Base-by-base conservation (phyloP, 2,329 filamentous ascomycete species). In the Aspergillus texensis region DNA sequence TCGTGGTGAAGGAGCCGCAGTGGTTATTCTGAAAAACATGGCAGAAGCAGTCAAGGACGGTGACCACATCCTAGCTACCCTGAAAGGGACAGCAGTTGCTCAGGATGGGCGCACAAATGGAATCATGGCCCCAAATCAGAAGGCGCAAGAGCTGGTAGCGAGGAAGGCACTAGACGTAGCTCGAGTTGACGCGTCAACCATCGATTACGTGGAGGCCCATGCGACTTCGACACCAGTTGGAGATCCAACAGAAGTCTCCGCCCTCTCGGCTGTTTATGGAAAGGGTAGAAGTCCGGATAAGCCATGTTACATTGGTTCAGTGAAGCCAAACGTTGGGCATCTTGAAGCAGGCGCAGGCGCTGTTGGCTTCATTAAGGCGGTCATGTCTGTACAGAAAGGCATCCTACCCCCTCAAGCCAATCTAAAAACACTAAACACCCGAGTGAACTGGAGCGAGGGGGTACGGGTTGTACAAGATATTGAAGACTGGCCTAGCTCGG, bases 21-120 rank as follows among this genome's bases (percentile, higher is more conserved):
- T 72, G 21, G 58, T 77, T 5, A 62, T 77, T 21, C 68, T 77
- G 16, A 77, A 77, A 50, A 64, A 65, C 2, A 63, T 75, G 6
- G 52, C 62, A 10, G 57, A 72, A 48, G 75, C 75, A 4, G 41
- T 76, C 1, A 32, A 60, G 9, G 72, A 75, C 55, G 60, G 68
- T 10, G 75, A 79, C 52, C 69, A 71, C 16, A 73, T 78, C 53
- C 63, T 70, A 1, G 77, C 70, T 10, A 70, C 76, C 19, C 66
- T 79, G 9, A 70, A 73, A 14, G 74, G 70, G 6, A 70, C 68
- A 10, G 71, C 68, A 1, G 74, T 77, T 0, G 74, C 73, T 19
- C 76, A 78, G 19, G 73, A 75, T 14, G 75, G 74, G 0, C 71
- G 72, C n/a, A 74, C 73, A 0, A 72, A 72, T 24, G 75, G 75